These are phyloP conservation scores for Porogramme epimiltina DNA, from an alignment of 1,284 basidiomycete genomes.

Conservation along the genomic window DNA sequence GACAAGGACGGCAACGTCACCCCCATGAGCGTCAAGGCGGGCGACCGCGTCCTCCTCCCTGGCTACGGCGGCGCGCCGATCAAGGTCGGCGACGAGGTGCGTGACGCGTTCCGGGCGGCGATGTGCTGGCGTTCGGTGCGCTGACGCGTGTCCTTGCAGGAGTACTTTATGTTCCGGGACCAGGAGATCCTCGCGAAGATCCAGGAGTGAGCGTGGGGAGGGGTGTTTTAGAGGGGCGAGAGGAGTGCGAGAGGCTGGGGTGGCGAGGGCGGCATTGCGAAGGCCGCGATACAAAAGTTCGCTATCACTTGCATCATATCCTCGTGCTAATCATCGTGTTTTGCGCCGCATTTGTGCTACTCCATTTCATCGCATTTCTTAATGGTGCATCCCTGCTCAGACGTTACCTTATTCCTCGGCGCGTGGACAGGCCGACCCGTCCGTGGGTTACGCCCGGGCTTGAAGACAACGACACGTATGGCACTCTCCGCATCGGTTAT, in stretches of 20 bases:
- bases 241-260: background rate
- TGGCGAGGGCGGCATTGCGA: background rate
- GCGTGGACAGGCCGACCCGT: too few species aligned
- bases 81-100: conserved; percentile 95
- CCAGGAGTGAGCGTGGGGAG: conserved; percentile 61
- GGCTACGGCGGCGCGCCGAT: conserved; percentile 96
- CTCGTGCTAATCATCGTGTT: conserved; percentile 28
- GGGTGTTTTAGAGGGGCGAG: background rate
- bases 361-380: background rate
- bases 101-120: too few species aligned
- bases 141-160: conserved; percentile 48
- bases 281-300: conserved; percentile 27
- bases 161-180: conserved; percentile 96
- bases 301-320: conserved; percentile 32
- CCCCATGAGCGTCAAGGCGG: conserved; percentile 83
- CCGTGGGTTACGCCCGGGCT: too few species aligned
- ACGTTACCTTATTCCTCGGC: too few species aligned
- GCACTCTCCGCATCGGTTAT: too few species aligned
- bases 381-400: conserved; percentile 8
- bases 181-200: conserved; percentile 97
- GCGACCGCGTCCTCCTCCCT: conserved; percentile 92
- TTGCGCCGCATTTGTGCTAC: conserved; percentile 10
- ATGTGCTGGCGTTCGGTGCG: too few species aligned
- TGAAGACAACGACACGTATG: too few species aligned
- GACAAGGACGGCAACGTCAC: conserved; percentile 83